Percentiles rank a stretch among this genome's conserved stretches.
phyloP scores from a whole-genome alignment of 352 stramenopile genomes.

The Globisporangium paroecandrum region DNA sequence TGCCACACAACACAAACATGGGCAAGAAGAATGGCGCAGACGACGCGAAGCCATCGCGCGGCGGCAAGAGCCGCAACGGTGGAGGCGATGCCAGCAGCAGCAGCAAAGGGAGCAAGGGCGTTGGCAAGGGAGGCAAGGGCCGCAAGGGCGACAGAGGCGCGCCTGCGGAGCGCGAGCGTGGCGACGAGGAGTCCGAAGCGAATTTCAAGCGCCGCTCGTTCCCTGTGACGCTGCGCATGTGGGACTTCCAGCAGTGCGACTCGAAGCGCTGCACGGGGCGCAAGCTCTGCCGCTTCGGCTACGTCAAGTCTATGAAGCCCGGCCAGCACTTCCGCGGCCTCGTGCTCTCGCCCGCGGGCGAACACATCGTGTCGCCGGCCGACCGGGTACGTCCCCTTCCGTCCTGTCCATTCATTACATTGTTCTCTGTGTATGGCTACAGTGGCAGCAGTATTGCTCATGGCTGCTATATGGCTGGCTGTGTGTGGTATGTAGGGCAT shows the following conservation, averaged over 20 bases:
- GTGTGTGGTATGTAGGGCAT: conserved; percentile 29
- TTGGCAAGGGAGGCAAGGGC: conserved; percentile 8
- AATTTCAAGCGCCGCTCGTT: conserved; percentile 72
- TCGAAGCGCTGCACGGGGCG: conserved; percentile 93
- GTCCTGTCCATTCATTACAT: background rate
- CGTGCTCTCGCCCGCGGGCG: conserved; percentile 91
- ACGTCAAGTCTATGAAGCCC: conserved; percentile 91
- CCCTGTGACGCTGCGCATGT: conserved; percentile 88
- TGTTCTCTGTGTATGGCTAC: background rate
- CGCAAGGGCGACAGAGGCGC: conserved; percentile 22
- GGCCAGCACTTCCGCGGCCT: conserved; percentile 93
- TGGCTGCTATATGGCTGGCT: background rate
- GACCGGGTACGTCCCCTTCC: conserved; percentile 49
- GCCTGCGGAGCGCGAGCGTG: conserved; percentile 17
- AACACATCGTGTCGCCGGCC: conserved; percentile 86
- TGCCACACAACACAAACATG: conserved; percentile 2
- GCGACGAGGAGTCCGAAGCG: conserved; percentile 64
- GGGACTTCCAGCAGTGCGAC: conserved; percentile 96
- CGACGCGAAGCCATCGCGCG: conserved; percentile 9
- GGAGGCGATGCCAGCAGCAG: background rate
- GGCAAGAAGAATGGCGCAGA: conserved; percentile 20
- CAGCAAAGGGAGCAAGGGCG: background rate
- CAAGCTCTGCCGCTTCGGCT: conserved; percentile 90
- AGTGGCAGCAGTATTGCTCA: background rate
- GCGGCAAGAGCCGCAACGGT: conserved; percentile 12